Evolutionary conservation across 192 early-diverging fungal species (phyloP).

Genomic region (Backusella luteola): DNA sequence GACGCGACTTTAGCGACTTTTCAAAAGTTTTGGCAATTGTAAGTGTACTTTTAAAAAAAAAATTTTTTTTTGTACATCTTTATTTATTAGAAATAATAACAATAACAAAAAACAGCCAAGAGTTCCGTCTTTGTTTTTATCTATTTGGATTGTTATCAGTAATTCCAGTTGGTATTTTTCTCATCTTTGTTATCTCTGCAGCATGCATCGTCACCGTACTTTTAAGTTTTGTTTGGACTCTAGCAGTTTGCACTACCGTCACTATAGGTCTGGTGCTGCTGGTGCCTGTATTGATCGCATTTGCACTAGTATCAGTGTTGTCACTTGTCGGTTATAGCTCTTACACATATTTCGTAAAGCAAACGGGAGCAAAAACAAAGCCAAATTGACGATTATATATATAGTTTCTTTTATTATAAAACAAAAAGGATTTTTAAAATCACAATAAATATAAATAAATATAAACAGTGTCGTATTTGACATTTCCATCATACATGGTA

Average conservation of each 20-base stretch:
- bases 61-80: background rate
- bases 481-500: no score
- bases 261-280: background rate
- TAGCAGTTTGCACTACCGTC: background rate
- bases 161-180: background rate
- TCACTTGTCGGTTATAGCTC: background rate
- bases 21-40: constrained; percentile 2
- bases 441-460: background rate
- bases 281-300: background rate
- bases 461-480: no score
- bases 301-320: background rate
- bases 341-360: background rate
- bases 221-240: constrained; percentile 4
- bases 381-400: background rate
- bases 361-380: background rate
- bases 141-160: background rate
- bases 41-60: background rate
- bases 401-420: background rate
- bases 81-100: background rate
- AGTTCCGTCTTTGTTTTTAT: background rate
- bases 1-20: background rate
- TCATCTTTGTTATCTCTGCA: background rate
- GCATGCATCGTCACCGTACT: background rate
- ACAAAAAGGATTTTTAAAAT: background rate
- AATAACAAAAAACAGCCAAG: background rate